Base-by-base conservation (phyloP, 257 asterid species). In the Coffea eugenioides region DNA sequence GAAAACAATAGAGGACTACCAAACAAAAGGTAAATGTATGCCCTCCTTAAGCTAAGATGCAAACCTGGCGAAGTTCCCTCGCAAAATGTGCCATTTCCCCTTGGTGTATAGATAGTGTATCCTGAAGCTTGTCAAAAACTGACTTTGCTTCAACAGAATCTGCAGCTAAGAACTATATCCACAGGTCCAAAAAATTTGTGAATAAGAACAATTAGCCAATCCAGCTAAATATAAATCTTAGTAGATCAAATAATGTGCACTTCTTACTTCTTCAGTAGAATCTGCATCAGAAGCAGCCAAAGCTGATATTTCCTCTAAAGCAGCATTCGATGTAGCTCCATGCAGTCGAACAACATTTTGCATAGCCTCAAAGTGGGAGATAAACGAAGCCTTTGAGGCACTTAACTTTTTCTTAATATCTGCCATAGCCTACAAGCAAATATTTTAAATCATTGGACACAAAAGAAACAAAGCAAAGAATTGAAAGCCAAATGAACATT, bases 1-100 rank as follows among this genome's bases (percentile, higher is more conserved):
- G 13, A 14, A 23, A 25, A 45, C 69, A 23, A 69, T 25, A 54
- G n/a, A 21, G 34, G 14, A 45, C 16, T 15, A 54, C 31, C 31
- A 13, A 36, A 54, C 31, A 61, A n/a, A 68, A 71, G 49, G 5
- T 21, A 12, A 4, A 25, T 43, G 39, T n/a, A 64, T 45, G 34
- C 31, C 27, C 25, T 15, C 48, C 62, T 67, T 25, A 64, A 45
- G 4, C 69, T 64, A 45, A 41, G 41, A 76, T 15, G 65, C 62
- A 85, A 85, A 94, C 98, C 97, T 94, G 92, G 48, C 93, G 93
- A 79, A 94, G 95, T 81, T 92, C 97, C 85, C 92, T 87, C 3
- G 94, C 91, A 80, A 94, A 87, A 31, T 81, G 85, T 66, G 94
- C 86, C 88, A 86, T 88, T 90, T 94, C 97, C 75, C 89, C 92